These are phyloP conservation scores for Pestalotiopsis sp. DNA, from an alignment of 2,329 filamentous ascomycete species.

Conservation along the genomic window DNA sequence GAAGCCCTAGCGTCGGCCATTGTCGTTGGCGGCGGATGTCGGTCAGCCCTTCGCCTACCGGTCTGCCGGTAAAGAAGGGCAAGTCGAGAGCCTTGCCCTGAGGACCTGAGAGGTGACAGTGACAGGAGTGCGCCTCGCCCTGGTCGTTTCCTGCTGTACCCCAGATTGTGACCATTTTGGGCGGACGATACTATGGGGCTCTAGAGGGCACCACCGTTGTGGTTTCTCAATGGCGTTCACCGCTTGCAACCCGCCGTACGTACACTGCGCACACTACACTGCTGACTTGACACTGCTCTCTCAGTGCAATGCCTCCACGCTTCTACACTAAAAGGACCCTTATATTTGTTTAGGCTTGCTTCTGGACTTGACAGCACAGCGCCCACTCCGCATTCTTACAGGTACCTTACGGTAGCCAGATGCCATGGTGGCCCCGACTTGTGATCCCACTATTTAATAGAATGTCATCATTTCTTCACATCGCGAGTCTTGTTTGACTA, in stretches of 20 bases:
- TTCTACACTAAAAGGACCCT: neutral
- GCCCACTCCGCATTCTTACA: neutral
- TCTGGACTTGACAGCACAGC: neutral
- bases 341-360: neutral
- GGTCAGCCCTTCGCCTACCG: constrained; percentile 1
- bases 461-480: neutral
- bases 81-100: neutral
- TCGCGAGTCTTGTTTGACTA: neutral
- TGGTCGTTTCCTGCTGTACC: neutral
- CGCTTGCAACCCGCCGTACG: neutral
- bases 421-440: neutral
- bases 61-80: constrained; percentile 7
- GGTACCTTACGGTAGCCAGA: neutral
- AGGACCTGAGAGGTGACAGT: neutral
- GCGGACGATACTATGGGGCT: constrained; percentile 1
- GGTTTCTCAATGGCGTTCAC: neutral
- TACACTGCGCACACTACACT: neutral
- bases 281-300: neutral
- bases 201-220: neutral
- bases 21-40: constrained; percentile 8
- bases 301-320: neutral
- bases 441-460: neutral
- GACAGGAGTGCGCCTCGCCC: neutral
- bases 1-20: neutral
- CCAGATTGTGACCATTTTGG: constrained; percentile 2